Evolutionary conservation across 495 filamentous ascomycete species (phyloP), one percentile per base, ranked within the genome.

Genomic region (Aspergillus saccharolyticus): DNA sequence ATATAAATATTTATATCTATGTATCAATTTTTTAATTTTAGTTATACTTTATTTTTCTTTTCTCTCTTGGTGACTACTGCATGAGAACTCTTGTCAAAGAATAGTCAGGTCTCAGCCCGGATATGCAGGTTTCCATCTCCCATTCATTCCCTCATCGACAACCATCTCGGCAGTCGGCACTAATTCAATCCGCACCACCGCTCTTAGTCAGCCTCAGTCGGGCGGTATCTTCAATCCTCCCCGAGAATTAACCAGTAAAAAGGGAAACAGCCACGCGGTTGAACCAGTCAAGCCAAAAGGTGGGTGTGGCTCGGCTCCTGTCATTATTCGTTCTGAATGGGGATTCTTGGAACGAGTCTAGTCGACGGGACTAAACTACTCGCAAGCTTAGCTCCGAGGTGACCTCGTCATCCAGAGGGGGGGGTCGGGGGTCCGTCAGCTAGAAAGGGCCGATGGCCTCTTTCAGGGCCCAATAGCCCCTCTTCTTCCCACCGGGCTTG

Each of bases 391-490:
- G 33, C 33, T 39, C 33, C 33, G 33, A 39, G 33, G 33, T 10
- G 33, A 39, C 33, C 33, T 39, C 33, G 33, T 39, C 33, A 39
- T 39, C 12, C 33, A 39, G 33, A 39, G 33, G 12, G 33, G 42
- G 33, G 42, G 30, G 19, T 42, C 42, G 42, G 33, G 42, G 30
- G 19, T 42, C 42, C 50, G 51, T 51, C 43, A 18, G 53, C 22
- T 52, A 47, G 52, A 55, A 39, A 53, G 55, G 33, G 33, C 33
- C 45, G 51, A 51, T 44, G 53, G 39, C 62, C 63, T 53, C 58
- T 44, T 61, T 57, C 56, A 59, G 56, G 62, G 56, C 58, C 55
- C 42, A 48, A 53, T 44, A 7, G 30, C 52, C 22, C 18, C 44
- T 47, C 53, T 58, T 54, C 58, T 51, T 55, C 39, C 59, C 49